phyloP scores from a whole-genome alignment of 768 basidiomycete genomes.

The Rossbeevera mucosa region DNA sequence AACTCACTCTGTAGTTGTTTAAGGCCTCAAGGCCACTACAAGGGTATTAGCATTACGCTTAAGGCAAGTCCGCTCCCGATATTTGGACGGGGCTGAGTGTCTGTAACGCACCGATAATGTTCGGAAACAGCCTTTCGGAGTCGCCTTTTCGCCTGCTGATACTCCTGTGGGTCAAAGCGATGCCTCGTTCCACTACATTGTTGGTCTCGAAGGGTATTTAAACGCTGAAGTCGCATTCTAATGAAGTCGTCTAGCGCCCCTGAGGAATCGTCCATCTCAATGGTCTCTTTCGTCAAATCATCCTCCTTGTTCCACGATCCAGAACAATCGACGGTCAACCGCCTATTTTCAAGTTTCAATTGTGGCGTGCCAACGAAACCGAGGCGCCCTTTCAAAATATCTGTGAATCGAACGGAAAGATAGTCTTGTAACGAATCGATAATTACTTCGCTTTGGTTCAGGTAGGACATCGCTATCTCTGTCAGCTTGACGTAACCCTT shows the following conservation, averaged over 20 bases:
- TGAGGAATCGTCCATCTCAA: background rate
- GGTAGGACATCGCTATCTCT: background rate
- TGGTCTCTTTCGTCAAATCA: background rate
- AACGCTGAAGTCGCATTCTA: background rate
- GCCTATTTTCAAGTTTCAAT: background rate
- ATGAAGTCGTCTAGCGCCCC: background rate
- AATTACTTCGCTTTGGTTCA: conserved; percentile 7
- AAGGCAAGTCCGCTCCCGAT: background rate
- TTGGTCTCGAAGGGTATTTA: background rate
- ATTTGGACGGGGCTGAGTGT: background rate
- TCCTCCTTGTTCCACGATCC: background rate
- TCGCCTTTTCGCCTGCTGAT: conserved; percentile 77
- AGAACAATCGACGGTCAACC: background rate
- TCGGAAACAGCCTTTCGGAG: conserved; percentile 81
- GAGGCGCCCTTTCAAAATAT: background rate
- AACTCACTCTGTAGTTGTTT: conserved; percentile 79
- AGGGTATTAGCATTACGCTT: conserved; percentile 8
- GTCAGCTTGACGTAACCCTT: background rate
- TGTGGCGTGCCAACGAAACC: background rate
- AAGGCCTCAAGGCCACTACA: conserved; percentile 73
- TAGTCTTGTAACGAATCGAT: background rate
- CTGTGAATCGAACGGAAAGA: background rate
- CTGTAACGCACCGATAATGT: conserved; percentile 62
- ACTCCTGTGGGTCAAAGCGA: conserved; percentile 65
- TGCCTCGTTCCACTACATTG: background rate